These are phyloP conservation scores for Tinospora cordifolia DNA, from an alignment of 164 flowering plant genomes.

Conservation along the genomic window DNA sequence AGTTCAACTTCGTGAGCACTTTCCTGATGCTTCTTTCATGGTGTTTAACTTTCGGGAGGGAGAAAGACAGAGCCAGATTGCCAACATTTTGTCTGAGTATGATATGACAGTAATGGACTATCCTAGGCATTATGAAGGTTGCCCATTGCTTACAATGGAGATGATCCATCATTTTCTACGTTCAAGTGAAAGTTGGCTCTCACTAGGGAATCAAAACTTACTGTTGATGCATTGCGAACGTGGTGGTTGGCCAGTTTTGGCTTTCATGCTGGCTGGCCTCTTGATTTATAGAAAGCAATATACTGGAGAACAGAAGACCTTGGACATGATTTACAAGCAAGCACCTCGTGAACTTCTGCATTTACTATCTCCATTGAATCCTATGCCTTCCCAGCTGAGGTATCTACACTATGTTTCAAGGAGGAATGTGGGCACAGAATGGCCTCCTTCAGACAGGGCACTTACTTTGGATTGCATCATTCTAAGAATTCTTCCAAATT, in stretches of 20 bases:
- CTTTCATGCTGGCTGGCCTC: conserved; percentile 89
- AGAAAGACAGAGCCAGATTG: conserved; percentile 42
- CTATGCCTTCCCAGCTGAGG: conserved; percentile 83
- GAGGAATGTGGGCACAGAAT: conserved; percentile 74
- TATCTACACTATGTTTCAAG: conserved; percentile 83
- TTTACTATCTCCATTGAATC: conserved; percentile 66
- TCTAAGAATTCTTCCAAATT: conserved; percentile 63
- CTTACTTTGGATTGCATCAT: conserved; percentile 82
- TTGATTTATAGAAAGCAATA: conserved; percentile 74
- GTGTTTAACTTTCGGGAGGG: conserved; percentile 81
- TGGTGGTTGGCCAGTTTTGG: conserved; percentile 93
- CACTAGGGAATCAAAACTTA: conserved; percentile 66
- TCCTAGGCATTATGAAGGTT: conserved; percentile 83
- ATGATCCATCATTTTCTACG: conserved; percentile 79
- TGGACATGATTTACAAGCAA: conserved; percentile 89
- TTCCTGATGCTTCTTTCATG: conserved; percentile 72
- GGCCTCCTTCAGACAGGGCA: conserved; percentile 89
- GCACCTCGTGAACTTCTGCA: conserved; percentile 87
- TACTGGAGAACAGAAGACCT: conserved; percentile 76
- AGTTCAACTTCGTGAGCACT: conserved; percentile 53
- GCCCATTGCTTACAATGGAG: conserved; percentile 78
- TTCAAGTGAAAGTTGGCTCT: conserved; percentile 91
- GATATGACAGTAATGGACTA: conserved; percentile 94
- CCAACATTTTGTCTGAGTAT: conserved; percentile 48
- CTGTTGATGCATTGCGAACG: conserved; percentile 88